Evolutionary conservation across 1,284 basidiomycete genomes (phyloP).

Genomic region (Cutaneotrichosporon curvatum): DNA sequence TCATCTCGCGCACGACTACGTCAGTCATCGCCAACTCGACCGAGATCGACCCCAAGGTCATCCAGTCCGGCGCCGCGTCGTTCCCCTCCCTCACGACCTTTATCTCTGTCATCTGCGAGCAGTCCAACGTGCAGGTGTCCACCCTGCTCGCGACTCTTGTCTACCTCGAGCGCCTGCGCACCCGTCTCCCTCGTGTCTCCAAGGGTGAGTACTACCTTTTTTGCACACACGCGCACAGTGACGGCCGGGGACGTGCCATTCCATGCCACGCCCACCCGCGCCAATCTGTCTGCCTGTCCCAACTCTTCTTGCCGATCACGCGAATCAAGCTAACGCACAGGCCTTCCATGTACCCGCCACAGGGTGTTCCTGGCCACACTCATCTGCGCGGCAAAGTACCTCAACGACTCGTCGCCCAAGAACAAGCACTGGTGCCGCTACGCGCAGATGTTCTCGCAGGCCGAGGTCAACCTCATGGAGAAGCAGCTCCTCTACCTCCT

Average conservation of each 20-base stretch:
- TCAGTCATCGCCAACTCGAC: constrained; percentile 45
- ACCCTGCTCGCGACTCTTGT: constrained; percentile 88
- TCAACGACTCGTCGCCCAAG: constrained; percentile 93
- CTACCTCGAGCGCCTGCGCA: constrained; percentile 80
- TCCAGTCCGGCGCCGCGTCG: constrained; percentile 21
- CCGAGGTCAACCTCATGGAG: constrained; percentile 88
- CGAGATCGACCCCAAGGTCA: constrained; percentile 28
- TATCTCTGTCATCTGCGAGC: constrained; percentile 73
- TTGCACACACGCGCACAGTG: neutral
- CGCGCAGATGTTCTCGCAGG: constrained; percentile 56
- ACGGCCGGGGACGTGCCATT: too few relatives aligned
- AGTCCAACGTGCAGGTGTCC: constrained; percentile 83
- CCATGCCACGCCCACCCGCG: too few relatives aligned
- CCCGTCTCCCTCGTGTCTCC: constrained; percentile 72
- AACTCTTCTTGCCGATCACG: too few relatives aligned
- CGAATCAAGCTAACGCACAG: constrained; percentile 43
- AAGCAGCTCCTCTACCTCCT: constrained; percentile 83
- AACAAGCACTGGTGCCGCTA: constrained; percentile 86
- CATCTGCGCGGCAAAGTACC: constrained; percentile 94
- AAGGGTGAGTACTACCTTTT: constrained; percentile 57
- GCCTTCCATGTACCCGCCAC: constrained; percentile 87
- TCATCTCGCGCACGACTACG: constrained; percentile 44
- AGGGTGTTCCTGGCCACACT: constrained; percentile 92
- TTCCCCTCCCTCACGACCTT: constrained; percentile 80
- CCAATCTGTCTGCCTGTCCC: too few relatives aligned